phyloP scores from a whole-genome alignment of 2,329 filamentous ascomycete species.

The Claviceps cyperi region DNA sequence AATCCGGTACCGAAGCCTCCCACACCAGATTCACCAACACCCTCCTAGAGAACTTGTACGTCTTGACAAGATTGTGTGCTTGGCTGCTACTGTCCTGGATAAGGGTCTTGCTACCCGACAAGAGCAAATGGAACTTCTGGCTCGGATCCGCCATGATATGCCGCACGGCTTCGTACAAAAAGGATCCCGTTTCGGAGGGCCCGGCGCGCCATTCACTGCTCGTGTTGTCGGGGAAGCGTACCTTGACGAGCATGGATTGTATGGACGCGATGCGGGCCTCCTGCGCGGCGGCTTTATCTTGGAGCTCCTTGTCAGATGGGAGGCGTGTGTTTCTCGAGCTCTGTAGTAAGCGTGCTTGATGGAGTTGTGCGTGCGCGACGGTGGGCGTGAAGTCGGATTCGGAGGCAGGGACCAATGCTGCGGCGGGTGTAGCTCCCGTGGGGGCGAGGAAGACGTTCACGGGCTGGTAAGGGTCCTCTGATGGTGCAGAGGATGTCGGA shows the following conservation, averaged over 20 bases:
- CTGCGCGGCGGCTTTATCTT: slow-evolving; percentile 50
- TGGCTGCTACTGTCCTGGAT: slow-evolving; percentile 32
- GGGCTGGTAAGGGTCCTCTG: slow-evolving; percentile 27
- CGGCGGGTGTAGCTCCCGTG: slow-evolving; percentile 56
- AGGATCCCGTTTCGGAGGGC: slow-evolving; percentile 51
- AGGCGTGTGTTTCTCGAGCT: slow-evolving; percentile 60
- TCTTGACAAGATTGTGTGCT: slow-evolving; percentile 49
- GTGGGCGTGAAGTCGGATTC: slow-evolving; percentile 66
- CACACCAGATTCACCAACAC: slow-evolving; percentile 67
- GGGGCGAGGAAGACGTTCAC: slow-evolving; percentile 70
- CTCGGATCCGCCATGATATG: slow-evolving; percentile 50
- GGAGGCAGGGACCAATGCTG: slow-evolving; percentile 50
- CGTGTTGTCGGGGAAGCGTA: slow-evolving; percentile 80
- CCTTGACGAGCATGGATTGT: slow-evolving; percentile 56
- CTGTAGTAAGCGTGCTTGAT: slow-evolving; percentile 51
- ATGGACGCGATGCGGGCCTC: slow-evolving; percentile 51
- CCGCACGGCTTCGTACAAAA: slow-evolving; percentile 62
- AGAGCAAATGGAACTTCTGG: slow-evolving; percentile 59
- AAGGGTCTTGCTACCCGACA: slow-evolving; percentile 38
- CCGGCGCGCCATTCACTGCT: slow-evolving; percentile 60
- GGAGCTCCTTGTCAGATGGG: slow-evolving; percentile 68
- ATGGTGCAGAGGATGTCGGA: slow-evolving; percentile 3
- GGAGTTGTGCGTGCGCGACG: slow-evolving; percentile 60
- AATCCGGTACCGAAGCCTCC: slow-evolving; percentile 46
- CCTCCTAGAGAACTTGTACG: slow-evolving; percentile 54